Conservation (phyloP, 495 filamentous ascomycete genomes). For the Niebla homalea region DNA sequence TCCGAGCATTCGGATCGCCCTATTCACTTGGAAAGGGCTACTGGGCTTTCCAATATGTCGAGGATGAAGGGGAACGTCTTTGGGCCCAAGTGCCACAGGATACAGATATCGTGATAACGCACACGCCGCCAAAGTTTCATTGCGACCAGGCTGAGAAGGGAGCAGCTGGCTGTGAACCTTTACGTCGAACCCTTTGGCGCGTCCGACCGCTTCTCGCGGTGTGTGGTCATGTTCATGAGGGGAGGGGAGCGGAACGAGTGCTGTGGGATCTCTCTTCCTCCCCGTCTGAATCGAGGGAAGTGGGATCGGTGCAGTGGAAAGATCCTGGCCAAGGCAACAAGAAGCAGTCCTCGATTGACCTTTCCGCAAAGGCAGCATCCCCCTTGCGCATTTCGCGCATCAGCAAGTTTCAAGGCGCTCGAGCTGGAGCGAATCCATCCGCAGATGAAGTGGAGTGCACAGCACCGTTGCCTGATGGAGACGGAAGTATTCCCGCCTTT, state of each 20-base stretch:
- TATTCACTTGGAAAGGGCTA: slow-evolving; percentile 46
- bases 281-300: slow-evolving; percentile 21
- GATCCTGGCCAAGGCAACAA: slow-evolving; percentile 37
- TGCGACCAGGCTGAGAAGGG: slow-evolving; percentile 26
- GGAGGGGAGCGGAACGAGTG: slow-evolving; percentile 33
- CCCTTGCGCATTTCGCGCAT: slow-evolving; percentile 28
- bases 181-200: slow-evolving; percentile 26
- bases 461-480: background rate
- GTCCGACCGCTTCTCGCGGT: slow-evolving; percentile 32
- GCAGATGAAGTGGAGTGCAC: background rate
- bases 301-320: slow-evolving; percentile 24
- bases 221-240: slow-evolving; percentile 40
- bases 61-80: background rate
- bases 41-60: slow-evolving; percentile 60
- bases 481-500: background rate
- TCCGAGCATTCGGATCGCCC: slow-evolving; percentile 68
- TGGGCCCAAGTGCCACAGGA: slow-evolving; percentile 35
- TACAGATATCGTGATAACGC: slow-evolving; percentile 34
- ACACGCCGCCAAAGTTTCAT: slow-evolving; percentile 35
- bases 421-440: background rate
- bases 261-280: slow-evolving; percentile 21
- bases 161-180: slow-evolving; percentile 28
- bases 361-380: slow-evolving; percentile 33
- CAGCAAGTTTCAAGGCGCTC: background rate
- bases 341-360: slow-evolving; percentile 45